Conservation (phyloP, 2,329 filamentous ascomycete species). For the Apiospora saccharicola region DNA sequence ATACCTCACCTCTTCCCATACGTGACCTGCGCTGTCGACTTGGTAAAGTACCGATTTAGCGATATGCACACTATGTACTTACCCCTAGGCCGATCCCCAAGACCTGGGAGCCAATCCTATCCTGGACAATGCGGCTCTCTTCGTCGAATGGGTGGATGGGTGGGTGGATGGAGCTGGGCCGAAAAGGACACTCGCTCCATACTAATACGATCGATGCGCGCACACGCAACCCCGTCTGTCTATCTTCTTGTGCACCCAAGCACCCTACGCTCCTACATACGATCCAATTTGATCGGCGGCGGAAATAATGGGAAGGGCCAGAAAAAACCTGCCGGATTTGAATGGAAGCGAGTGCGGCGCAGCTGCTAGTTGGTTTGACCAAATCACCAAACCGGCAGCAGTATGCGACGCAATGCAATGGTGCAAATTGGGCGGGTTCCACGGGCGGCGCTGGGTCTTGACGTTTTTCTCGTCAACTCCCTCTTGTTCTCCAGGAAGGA, state of each 20-base stretch:
- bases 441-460: slow-evolving; percentile 1
- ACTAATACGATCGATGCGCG: slow-evolving; percentile 17
- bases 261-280: neutral
- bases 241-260: neutral
- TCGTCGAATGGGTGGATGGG: slow-evolving; percentile 8
- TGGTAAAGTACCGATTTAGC: slow-evolving; percentile 18
- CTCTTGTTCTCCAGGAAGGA: neutral
- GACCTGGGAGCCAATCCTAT: slow-evolving; percentile 16
- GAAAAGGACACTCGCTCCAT: slow-evolving; percentile 15
- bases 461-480: neutral
- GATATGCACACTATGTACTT: slow-evolving; percentile 21
- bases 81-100: slow-evolving; percentile 21
- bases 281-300: neutral
- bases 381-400: slow-evolving; percentile 11
- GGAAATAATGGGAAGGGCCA: neutral
- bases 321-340: neutral
- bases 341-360: slow-evolving; percentile 17
- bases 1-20: neutral
- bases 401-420: slow-evolving; percentile 11
- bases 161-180: slow-evolving; percentile 15
- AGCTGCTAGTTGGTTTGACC: slow-evolving; percentile 14
- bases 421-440: slow-evolving; percentile 6
- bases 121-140: slow-evolving; percentile 24
- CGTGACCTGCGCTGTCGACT: neutral
- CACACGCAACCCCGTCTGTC: neutral